These are phyloP conservation scores for Flaveria brownii DNA, from an alignment of 129 eudicot genomes.

Conservation along the genomic window DNA sequence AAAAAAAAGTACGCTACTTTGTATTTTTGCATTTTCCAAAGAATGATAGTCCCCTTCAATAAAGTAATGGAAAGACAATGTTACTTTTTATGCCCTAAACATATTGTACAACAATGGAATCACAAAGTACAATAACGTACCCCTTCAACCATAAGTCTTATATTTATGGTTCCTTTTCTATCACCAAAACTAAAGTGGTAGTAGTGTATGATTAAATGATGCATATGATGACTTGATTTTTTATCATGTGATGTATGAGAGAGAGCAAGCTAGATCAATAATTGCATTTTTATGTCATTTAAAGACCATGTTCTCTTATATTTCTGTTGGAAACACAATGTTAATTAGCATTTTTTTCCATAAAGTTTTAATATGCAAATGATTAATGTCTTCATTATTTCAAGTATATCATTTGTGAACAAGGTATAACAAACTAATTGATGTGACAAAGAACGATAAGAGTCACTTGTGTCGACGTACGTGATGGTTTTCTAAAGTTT, in stretches of 20 bases:
- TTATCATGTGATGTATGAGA: conserved; percentile 30
- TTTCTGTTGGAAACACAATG: not conserved
- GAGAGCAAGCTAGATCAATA: conserved; percentile 27
- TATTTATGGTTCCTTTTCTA: not conserved
- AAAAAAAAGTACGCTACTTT: not conserved
- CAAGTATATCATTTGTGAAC: too few species aligned
- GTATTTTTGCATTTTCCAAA: not conserved
- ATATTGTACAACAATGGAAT: conserved; percentile 22
- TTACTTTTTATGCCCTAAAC: conserved; percentile 11
- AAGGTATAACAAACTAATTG: too few species aligned
- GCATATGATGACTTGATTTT: not conserved
- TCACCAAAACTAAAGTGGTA: conserved; percentile 19
- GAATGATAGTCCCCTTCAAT: not conserved
- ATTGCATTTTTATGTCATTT: conserved; percentile 25
- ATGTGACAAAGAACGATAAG: too few species aligned
- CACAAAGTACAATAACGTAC: conserved; percentile 25
- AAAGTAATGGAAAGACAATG: not conserved
- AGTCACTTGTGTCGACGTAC: too few species aligned
- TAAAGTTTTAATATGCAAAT: too few species aligned
- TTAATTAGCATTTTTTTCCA: not conserved
- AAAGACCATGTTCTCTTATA: conserved; percentile 17
- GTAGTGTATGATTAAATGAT: conserved; percentile 15
- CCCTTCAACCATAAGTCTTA: not conserved
- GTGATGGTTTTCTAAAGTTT: too few species aligned
- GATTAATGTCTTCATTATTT: too few species aligned